These are phyloP conservation scores for Lactarius pseudohatsudake DNA, from an alignment of 768 basidiomycete genomes.

Conservation along the genomic window DNA sequence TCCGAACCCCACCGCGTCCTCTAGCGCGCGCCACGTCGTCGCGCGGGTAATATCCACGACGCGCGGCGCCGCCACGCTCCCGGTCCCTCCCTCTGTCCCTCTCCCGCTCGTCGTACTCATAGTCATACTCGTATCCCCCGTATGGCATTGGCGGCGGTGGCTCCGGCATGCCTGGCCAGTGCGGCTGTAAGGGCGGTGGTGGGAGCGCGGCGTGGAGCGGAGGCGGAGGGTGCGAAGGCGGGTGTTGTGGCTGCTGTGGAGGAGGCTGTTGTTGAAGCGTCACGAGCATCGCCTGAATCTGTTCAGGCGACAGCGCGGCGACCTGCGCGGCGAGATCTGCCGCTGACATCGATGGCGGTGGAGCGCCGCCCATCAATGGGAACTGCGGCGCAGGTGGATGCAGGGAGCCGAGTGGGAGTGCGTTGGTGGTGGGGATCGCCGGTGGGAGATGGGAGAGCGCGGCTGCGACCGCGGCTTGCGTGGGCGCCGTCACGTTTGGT, in stretches of 20 bases:
- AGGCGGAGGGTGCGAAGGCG: background rate
- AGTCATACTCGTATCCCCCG: slow-evolving; percentile 11
- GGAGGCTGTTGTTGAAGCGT: slow-evolving; percentile 41
- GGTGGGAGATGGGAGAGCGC: slow-evolving; percentile 25
- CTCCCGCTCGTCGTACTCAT: slow-evolving; percentile 19
- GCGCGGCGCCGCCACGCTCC: slow-evolving; percentile 9
- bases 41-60: slow-evolving; percentile 15
- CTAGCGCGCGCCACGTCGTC: slow-evolving; percentile 13
- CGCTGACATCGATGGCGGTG: slow-evolving; percentile 36
- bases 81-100: background rate
- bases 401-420: slow-evolving; percentile 32
- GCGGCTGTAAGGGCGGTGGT: background rate
- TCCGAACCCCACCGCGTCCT: slow-evolving; percentile 12
- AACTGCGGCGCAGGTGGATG: slow-evolving; percentile 28
- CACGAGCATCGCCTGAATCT: slow-evolving; percentile 66
- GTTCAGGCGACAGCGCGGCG: slow-evolving; percentile 72
- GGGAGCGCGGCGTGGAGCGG: background rate
- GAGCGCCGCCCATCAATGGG: background rate
- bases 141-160: slow-evolving; percentile 1
- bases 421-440: background rate
- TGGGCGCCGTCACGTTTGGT: slow-evolving; percentile 8
- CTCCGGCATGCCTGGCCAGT: background rate
- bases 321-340: slow-evolving; percentile 67
- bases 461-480: slow-evolving; percentile 21
- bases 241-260: background rate